Conservation (phyloP, 2,329 filamentous ascomycete species). For the Colletotrichum melonis region DNA sequence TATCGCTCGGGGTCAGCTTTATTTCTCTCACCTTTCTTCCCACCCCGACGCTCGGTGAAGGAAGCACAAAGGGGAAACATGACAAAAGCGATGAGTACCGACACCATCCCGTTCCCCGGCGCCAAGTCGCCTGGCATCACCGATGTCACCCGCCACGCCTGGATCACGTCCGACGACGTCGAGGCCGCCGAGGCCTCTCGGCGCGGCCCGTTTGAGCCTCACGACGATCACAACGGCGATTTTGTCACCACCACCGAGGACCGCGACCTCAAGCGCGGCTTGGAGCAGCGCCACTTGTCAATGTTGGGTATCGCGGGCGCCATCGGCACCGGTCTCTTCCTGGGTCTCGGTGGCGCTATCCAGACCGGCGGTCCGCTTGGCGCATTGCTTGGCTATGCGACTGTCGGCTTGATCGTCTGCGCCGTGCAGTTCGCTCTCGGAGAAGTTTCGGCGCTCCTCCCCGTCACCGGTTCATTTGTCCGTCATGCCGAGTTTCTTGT, state of each 20-base stretch:
- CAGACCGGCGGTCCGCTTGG: constrained; percentile 60
- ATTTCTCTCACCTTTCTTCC: not conserved
- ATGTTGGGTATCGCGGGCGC: constrained; percentile 73
- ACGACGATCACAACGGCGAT: constrained; percentile 50
- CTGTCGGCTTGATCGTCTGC: constrained; percentile 67
- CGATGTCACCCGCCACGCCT: constrained; percentile 29
- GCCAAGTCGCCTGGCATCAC: constrained; percentile 35
- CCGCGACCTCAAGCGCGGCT: constrained; percentile 58
- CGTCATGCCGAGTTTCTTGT: constrained; percentile 70
- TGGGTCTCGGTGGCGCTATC: constrained; percentile 67
- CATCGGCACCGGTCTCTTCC: constrained; percentile 71
- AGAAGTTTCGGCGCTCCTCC: constrained; percentile 69
- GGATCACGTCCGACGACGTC: constrained; percentile 32
- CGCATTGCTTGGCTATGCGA: constrained; percentile 63
- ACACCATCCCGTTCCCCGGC: constrained; percentile 30
- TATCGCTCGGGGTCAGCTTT: not conserved
- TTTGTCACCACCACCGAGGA: constrained; percentile 61
- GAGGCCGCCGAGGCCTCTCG: constrained; percentile 13
- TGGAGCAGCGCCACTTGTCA: constrained; percentile 67
- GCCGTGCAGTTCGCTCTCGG: constrained; percentile 70
- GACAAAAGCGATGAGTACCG: constrained; percentile 21
- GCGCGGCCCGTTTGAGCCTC: constrained; percentile 29
- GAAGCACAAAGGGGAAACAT: not conserved
- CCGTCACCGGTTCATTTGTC: constrained; percentile 72
- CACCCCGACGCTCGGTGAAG: constrained; percentile 14